Evolutionary conservation across 352 stramenopile genomes (phyloP).

Genomic region (Globisporangium nagaii): DNA sequence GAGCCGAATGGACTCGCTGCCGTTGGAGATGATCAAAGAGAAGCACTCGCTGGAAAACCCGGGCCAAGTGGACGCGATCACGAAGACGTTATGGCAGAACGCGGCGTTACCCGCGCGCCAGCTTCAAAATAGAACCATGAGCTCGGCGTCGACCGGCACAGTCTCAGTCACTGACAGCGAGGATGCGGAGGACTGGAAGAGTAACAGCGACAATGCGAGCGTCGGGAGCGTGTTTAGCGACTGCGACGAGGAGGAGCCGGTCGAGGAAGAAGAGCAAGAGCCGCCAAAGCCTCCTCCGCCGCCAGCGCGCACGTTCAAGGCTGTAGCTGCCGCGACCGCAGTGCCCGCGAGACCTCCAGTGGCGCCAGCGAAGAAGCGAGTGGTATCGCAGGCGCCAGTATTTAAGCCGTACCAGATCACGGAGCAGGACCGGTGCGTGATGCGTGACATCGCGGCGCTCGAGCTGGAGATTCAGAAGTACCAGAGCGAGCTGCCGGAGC

Average conservation of each 20-base stretch:
- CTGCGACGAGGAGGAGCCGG: conserved; percentile 21
- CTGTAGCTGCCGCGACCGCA: neutral
- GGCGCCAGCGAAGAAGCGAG: too few species aligned
- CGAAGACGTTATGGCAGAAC: neutral
- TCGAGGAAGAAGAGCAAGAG: conserved; percentile 9
- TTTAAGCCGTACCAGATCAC: conserved; percentile 33
- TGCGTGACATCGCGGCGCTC: conserved; percentile 36
- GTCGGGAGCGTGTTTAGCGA: conserved; percentile 1
- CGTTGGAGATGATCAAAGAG: conserved; percentile 10
- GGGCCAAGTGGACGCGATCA: neutral
- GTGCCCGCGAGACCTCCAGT: too few species aligned
- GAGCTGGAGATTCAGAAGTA: conserved; percentile 38
- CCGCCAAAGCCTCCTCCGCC: neutral
- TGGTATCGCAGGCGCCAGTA: too few species aligned
- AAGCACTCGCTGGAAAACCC: conserved; percentile 4
- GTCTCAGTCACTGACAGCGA: conserved; percentile 30
- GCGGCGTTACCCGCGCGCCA: neutral
- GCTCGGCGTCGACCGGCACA: conserved; percentile 18
- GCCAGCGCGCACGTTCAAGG: neutral
- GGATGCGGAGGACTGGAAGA: conserved; percentile 13
- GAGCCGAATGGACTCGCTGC: neutral
- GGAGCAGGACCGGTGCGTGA: conserved; percentile 25
- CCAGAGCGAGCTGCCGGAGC: conserved; percentile 37
- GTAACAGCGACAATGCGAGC: conserved; percentile 7
- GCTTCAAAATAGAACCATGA: conserved; percentile 24